Base-by-base conservation (phyloP, 805 yeast genomes). In the Candida maris region DNA sequence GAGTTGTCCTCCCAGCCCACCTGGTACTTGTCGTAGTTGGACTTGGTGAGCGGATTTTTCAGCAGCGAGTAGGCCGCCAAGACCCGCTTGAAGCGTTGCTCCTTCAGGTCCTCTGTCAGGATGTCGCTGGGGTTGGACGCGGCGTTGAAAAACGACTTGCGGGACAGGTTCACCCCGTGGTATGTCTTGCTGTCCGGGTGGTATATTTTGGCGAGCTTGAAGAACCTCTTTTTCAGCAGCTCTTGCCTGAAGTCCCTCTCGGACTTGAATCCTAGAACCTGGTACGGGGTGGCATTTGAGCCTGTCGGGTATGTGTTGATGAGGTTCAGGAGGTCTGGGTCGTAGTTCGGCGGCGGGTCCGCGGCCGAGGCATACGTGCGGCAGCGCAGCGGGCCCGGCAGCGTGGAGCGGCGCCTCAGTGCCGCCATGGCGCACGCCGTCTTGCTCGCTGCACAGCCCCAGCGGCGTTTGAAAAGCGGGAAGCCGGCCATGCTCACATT, bases 161-260 rank as follows among this genome's bases (percentile, higher is more conserved):
- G 47, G 14, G 21, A 26, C 29, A 45, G 35, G 10, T 29, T 38
- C 12, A 39, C 41, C n/a, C 58, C 58, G 28, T 51, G 44, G 23
- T 44, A 49, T 10, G 45, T 30, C 26, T 38, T 42, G 4, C 62
- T 48, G 45, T 88, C 97, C 0, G 97, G 96, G 55, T 88, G 96
- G 49, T 88, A 88, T 7, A 79, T 53, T 56, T 83, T 85, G 8
- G 88, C 88, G 31, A 77, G 63, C 35, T 73, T 67, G 46, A 72
- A 75, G 51, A 81, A 83, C 30, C 70, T 70, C 18, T 61, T 44
- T 41, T 75, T 75, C 33, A 81, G 59, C 20, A 56, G 44, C 8
- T 49, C 57, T 33, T 56, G 56, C 37, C 70, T 70, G 28, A 71
- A 57, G 17, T 54, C 54, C 1, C 49, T 48, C 1, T 58, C 55